phyloP scores from a whole-genome alignment of 768 basidiomycete genomes.

The Leccinellum luteum region DNA sequence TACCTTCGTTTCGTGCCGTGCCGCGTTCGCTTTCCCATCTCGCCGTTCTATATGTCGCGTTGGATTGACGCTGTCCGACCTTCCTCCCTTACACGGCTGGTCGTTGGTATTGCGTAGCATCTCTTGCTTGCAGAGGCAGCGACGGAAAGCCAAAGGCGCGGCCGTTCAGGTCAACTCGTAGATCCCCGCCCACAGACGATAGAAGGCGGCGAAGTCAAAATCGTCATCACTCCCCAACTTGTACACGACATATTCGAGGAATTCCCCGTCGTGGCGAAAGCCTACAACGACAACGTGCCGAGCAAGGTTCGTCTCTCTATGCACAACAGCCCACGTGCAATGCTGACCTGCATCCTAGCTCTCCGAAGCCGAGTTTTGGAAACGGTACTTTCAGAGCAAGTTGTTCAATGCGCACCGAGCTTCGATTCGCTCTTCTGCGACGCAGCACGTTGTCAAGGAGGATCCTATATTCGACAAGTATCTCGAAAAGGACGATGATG shows the following conservation, averaged over 20 bases:
- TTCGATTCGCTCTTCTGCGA: slow-evolving; percentile 82
- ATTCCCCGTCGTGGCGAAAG: slow-evolving; percentile 91
- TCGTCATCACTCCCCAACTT: slow-evolving; percentile 86
- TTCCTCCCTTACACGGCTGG: background rate
- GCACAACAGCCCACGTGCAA: background rate
- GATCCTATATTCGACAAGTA: slow-evolving; percentile 96
- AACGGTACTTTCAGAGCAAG: slow-evolving; percentile 93
- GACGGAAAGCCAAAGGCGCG: slow-evolving; percentile 68
- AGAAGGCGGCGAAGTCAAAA: slow-evolving; percentile 83
- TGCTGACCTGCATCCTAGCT: slow-evolving; percentile 56
- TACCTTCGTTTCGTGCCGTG: background rate
- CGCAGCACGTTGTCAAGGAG: slow-evolving; percentile 81
- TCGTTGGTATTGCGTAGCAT: slow-evolving; percentile 43
- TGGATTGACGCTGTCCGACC: background rate
- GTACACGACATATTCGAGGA: slow-evolving; percentile 97
- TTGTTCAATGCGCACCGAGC: slow-evolving; percentile 95
- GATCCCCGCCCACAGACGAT: slow-evolving; percentile 85
- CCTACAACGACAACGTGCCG: slow-evolving; percentile 92
- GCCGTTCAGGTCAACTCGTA: slow-evolving; percentile 82
- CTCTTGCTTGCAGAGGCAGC: slow-evolving; percentile 75
- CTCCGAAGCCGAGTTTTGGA: slow-evolving; percentile 92
- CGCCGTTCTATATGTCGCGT: background rate
- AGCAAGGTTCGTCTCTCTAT: slow-evolving; percentile 49
- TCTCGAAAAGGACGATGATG: slow-evolving; percentile 94
- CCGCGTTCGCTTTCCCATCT: background rate